Evolutionary conservation across 768 basidiomycete genomes (phyloP).

Genomic region (Mycena galericulata): DNA sequence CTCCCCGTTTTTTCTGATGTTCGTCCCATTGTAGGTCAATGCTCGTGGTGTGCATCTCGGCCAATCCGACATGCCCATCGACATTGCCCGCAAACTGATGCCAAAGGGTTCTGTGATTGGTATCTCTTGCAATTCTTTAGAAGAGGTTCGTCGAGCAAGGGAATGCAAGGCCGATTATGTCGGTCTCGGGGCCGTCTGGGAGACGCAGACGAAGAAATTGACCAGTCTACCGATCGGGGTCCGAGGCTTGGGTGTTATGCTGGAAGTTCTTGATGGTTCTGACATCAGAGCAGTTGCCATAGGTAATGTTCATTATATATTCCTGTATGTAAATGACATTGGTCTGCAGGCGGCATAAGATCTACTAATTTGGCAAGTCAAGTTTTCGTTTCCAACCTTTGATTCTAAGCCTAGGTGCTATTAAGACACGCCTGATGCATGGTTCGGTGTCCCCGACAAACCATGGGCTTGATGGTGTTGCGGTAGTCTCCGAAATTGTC

Average conservation of each 20-base stretch:
- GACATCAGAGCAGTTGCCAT: conserved; percentile 84
- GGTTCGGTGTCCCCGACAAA: conserved; percentile 71
- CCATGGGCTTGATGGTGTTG: conserved; percentile 81
- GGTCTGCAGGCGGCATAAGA: conserved; percentile 83
- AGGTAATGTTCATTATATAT: conserved; percentile 57
- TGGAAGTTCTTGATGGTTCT: conserved; percentile 74
- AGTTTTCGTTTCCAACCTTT: conserved; percentile 55
- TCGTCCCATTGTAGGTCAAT: no score
- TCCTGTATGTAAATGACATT: conserved; percentile 2
- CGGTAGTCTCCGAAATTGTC: conserved; percentile 90
- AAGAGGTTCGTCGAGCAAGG: conserved; percentile 73
- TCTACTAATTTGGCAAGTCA: conserved; percentile 69
- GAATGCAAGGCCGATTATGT: conserved; percentile 83
- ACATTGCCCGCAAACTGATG: conserved; percentile 73
- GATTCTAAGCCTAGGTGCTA: neutral
- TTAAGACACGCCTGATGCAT: conserved; percentile 57
- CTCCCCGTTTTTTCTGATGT: no score
- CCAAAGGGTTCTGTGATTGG: conserved; percentile 82
- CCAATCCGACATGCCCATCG: conserved; percentile 85
- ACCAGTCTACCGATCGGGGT: conserved; percentile 75
- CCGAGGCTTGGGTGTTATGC: conserved; percentile 74
- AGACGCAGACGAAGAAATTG: conserved; percentile 83
- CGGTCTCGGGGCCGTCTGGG: conserved; percentile 89
- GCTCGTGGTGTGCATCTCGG: conserved; percentile 91
- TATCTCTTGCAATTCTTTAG: conserved; percentile 77